Evolutionary conservation across 192 early-diverging fungal genomes (phyloP).

Genomic region (Thamnidium elegans): DNA sequence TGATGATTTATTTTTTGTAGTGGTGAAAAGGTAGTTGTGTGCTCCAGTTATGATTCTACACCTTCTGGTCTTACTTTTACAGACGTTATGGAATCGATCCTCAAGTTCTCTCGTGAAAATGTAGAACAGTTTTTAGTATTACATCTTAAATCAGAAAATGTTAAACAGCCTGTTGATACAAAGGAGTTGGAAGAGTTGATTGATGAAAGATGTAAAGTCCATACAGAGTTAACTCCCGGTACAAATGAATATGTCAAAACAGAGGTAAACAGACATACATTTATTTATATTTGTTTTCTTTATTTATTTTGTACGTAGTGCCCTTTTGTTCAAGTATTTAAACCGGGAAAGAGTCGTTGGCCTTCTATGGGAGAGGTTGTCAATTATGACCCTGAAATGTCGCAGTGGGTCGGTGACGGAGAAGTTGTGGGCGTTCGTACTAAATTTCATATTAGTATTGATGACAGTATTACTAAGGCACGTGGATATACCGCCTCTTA

Average conservation of each 20-base stretch:
- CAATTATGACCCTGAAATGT: conserved; percentile 30
- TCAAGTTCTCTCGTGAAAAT: conserved; percentile 11
- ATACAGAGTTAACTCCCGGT: conserved; percentile 18
- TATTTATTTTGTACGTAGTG: conserved; percentile 15
- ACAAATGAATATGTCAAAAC: conserved; percentile 14
- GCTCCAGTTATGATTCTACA: conserved; percentile 1
- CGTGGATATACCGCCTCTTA: not conserved
- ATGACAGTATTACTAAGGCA: not conserved
- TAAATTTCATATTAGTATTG: conserved; percentile 20
- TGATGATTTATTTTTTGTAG: too few relatives aligned
- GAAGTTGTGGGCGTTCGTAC: conserved; percentile 28
- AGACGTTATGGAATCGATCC: conserved; percentile 9
- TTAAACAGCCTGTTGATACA: not conserved
- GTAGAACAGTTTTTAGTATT: conserved; percentile 18
- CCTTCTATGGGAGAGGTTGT: conserved; percentile 30
- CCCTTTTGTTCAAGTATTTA: conserved; percentile 27
- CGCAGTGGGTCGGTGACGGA: conserved; percentile 36
- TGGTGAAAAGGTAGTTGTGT: not conserved
- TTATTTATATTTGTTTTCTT: not conserved
- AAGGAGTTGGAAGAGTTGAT: conserved; percentile 15
- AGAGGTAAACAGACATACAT: conserved; percentile 5
- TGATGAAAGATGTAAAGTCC: conserved; percentile 22
- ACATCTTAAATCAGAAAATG: not conserved
- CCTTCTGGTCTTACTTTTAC: not conserved
- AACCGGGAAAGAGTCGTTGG: not conserved